A percentile compares a stretch with the other conserved stretches of the same genome.
Conservation (phyloP, 768 basidiomycete genomes). For the Pleurotus eryngii region DNA sequence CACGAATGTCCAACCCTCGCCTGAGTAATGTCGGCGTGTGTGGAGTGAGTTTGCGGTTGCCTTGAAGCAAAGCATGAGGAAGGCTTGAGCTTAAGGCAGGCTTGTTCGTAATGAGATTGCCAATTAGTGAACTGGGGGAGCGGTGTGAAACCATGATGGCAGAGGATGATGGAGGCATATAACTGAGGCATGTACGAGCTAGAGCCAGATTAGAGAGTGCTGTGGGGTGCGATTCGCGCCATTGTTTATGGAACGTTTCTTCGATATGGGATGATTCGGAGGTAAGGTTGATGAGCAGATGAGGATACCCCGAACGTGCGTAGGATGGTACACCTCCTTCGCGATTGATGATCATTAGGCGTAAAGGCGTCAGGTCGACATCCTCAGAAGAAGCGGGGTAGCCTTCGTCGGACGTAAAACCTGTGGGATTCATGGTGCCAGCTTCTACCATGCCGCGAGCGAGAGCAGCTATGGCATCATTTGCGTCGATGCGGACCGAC, state of each 20-base stretch:
- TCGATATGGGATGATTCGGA: constrained; percentile 86
- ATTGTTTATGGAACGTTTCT: constrained; percentile 75
- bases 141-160: constrained; percentile 98
- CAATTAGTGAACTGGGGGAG: constrained; percentile 92
- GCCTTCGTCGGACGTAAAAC: constrained; percentile 29
- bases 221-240: constrained; percentile 78
- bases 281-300: constrained; percentile 90
- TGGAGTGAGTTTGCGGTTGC: constrained; percentile 78
- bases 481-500: constrained; percentile 79
- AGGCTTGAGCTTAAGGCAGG: constrained; percentile 94
- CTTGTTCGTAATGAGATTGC: constrained; percentile 96
- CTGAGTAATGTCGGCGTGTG: constrained; percentile 94
- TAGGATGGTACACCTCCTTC: constrained; percentile 98
- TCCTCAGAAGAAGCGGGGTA: constrained; percentile 42
- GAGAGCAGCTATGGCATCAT: constrained; percentile 86
- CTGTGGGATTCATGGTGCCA: constrained; percentile 28
- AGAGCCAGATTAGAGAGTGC: constrained; percentile 83
- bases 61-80: constrained; percentile 88
- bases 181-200: constrained; percentile 79
- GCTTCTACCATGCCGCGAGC: constrained; percentile 80
- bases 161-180: constrained; percentile 92
- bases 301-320: constrained; percentile 90
- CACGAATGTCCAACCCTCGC: constrained; percentile 82
- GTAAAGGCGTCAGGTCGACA: constrained; percentile 85
- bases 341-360: constrained; percentile 95